These are phyloP conservation scores for Quercus berberidifolia DNA, from an alignment of 306 rosid species.

Conservation along the genomic window DNA sequence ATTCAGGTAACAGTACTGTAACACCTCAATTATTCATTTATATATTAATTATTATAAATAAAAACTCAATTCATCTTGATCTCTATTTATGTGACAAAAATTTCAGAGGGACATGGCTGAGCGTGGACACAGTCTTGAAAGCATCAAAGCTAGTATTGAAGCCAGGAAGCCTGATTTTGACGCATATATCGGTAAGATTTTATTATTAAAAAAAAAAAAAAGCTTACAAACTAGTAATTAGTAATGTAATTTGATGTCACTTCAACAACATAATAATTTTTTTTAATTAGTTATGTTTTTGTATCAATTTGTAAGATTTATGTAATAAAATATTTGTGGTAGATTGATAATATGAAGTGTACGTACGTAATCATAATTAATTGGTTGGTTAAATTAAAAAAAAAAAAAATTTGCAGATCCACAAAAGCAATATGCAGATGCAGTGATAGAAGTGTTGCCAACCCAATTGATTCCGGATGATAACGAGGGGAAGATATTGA, in stretches of 20 bases:
- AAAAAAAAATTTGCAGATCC: constrained; percentile 48
- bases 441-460: constrained; percentile 97
- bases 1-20: constrained; percentile 63
- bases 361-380: no score
- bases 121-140: constrained; percentile 98
- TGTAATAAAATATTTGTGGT: no score
- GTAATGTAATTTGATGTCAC: no score
- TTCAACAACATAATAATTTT: no score
- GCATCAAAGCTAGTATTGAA: constrained; percentile 98
- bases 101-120: constrained; percentile 98
- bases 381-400: no score
- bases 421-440: constrained; percentile 95
- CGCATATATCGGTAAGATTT: constrained; percentile 55
- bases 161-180: constrained; percentile 98
- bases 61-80: not conserved
- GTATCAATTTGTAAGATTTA: no score
- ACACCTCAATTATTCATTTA: no score
- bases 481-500: constrained; percentile 84
- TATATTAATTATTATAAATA: no score
- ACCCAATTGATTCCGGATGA: constrained; percentile 84
- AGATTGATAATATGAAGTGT: no score
- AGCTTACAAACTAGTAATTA: no score
- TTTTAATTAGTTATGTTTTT: no score
- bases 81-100: constrained; percentile 15
- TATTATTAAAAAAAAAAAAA: no score